Base-by-base conservation (phyloP, 148 eudicot species). In the Vaccinium darrowii region DNA sequence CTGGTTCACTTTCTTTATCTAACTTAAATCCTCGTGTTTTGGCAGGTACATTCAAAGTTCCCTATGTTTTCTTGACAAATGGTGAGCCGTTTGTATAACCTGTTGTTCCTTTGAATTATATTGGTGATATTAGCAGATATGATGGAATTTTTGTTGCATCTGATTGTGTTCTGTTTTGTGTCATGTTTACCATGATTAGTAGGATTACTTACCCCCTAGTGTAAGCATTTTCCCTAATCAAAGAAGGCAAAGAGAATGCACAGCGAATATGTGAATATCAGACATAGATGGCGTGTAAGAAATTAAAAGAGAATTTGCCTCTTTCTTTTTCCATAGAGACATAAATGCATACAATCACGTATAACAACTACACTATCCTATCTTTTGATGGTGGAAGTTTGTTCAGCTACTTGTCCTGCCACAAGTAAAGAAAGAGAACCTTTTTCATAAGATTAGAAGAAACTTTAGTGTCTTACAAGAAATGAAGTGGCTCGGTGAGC, bases 61-160 rank as follows among this genome's bases (percentile, higher is more conserved):
- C 98, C 23, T 95, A 84, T 86, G 91, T 92, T 85, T 95, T 95
- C 86, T 76, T 95, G 90, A 95, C 98, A 50, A 95, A 95, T 80
- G 98, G 98, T 95, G 87, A 86, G 89, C 75, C 27, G 23, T 81
- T 75, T 15, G 60, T 60, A 3, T 36, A 54, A 50, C 53, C 18
- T 77, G n/a, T 67, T 75, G 33, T 27, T 49, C 27, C 25, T 47
- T 56, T 1, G 18, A 85, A 53, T 50, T 73, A 39, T 78, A 27
- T 33, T 10, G 1, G 16, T 21, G 73, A 36, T 43, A 23, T 80
- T 79, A 74, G 16, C 74, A 36, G 51, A 58, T 72, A 78, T 53
- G 2, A 27, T 21, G 30, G 16, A 36, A 10, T 78, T 25, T 65
- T 65, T 80, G 80, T 16, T 52, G 83, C 79, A 72, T 73, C 33